Evolutionary conservation across 176 grass and related monocot species (phyloP).

Genomic region (Urochloa ruziziensis): DNA sequence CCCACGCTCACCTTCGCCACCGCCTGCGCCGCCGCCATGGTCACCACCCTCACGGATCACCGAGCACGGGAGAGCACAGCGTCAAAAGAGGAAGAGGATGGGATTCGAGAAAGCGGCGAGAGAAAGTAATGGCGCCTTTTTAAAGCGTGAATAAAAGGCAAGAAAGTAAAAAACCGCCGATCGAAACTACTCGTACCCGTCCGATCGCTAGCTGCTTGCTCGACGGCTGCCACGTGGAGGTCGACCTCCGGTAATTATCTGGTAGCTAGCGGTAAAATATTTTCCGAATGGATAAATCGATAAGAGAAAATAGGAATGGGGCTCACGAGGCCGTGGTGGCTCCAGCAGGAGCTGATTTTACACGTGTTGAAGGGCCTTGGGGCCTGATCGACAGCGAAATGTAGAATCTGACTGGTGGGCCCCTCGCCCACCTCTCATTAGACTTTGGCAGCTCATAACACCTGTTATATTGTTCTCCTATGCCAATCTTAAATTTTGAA

Average conservation of each 20-base stretch:
- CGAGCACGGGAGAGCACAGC: background rate
- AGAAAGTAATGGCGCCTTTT: constrained; percentile 31
- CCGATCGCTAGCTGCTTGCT: background rate
- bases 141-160: constrained; percentile 30
- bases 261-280: background rate
- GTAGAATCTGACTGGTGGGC: background rate
- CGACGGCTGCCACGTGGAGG: background rate
- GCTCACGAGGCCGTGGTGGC: constrained; percentile 3
- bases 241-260: background rate
- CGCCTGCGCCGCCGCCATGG: constrained; percentile 48
- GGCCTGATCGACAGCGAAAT: background rate
- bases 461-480: background rate
- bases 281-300: constrained; percentile 24
- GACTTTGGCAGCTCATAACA: background rate
- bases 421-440: background rate
- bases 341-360: background rate
- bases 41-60: background rate
- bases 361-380: background rate
- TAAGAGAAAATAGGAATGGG: background rate
- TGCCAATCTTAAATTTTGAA: background rate
- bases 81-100: background rate
- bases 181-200: background rate
- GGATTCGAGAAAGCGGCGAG: constrained; percentile 36
- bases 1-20: constrained; percentile 39
- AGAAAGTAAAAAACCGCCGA: constrained; percentile 5